A percentile compares a stretch with the other conserved stretches of the same genome.
phyloP scores from a whole-genome alignment of 2,329 filamentous ascomycete species.

The Calonectria henricotiae region DNA sequence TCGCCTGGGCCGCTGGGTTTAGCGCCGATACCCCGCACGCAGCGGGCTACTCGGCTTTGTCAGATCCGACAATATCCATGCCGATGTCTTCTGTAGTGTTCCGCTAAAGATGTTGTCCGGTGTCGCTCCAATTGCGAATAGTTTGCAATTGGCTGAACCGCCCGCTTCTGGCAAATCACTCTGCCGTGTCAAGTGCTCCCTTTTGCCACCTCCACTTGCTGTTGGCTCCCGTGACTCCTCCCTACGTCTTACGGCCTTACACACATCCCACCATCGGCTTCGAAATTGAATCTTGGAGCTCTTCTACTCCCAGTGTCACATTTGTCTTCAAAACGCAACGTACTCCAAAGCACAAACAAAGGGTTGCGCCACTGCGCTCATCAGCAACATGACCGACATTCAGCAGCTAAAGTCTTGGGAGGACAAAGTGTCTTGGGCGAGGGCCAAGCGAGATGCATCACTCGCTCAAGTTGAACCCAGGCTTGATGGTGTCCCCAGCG shows the following conservation, averaged over 20 bases:
- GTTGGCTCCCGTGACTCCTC: conserved; percentile 10
- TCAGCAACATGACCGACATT: conserved; percentile 15
- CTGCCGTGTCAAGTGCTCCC: conserved; percentile 17
- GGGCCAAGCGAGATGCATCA: conserved; percentile 45
- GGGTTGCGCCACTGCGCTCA: background rate
- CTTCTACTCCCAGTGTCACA: conserved; percentile 2
- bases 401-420: conserved; percentile 30
- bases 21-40: conserved; percentile 23
- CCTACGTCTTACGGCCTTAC: conserved; percentile 10
- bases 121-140: background rate
- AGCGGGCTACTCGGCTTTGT: conserved; percentile 23
- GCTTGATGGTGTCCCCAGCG: conserved; percentile 46
- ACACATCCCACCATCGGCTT: background rate
- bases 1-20: background rate
- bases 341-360: background rate
- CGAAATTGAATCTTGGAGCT: background rate
- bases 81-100: background rate
- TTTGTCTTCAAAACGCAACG: background rate
- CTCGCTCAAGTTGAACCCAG: conserved; percentile 52
- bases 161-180: background rate
- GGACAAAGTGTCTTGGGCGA: conserved; percentile 34
- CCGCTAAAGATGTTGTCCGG: conserved; percentile 1
- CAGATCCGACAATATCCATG: conserved; percentile 24
- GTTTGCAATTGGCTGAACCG: background rate
- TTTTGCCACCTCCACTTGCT: conserved; percentile 2